Conservation (phyloP, 2,329 filamentous ascomycete species). For the Fusarium sp. region DNA sequence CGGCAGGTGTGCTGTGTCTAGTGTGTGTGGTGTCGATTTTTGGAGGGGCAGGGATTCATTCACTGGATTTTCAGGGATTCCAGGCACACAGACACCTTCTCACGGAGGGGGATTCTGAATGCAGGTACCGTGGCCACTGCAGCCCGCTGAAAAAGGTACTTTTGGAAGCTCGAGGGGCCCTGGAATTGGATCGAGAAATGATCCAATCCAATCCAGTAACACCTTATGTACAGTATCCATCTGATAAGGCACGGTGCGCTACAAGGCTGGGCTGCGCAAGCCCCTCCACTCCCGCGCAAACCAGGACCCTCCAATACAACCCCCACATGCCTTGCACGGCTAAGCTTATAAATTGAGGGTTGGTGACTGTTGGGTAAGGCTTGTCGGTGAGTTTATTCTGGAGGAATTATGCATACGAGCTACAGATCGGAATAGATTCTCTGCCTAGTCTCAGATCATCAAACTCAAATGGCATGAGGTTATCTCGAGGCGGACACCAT, state of each 20-base stretch:
- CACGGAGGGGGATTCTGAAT: conserved; percentile 20
- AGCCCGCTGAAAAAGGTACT: conserved; percentile 19
- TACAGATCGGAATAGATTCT: neutral
- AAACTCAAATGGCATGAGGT: neutral
- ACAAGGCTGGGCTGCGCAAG: conserved; percentile 34
- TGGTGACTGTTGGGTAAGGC: neutral
- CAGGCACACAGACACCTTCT: conserved; percentile 5
- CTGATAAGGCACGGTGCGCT: conserved; percentile 19
- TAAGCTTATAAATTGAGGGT: conserved; percentile 24
- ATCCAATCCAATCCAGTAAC: neutral
- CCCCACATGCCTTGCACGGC: conserved; percentile 23
- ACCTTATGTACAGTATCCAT: conserved; percentile 12
- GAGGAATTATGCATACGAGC: neutral
- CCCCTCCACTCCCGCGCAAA: conserved; percentile 32
- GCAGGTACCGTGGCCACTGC: conserved; percentile 32
- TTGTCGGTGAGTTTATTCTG: neutral
- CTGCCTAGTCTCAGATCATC: neutral
- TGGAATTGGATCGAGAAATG: conserved; percentile 6
- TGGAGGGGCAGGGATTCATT: conserved; percentile 27
- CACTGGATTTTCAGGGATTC: conserved; percentile 27
- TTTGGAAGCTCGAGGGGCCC: neutral
- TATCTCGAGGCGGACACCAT: neutral
- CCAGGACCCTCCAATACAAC: conserved; percentile 25
- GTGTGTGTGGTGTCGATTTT: conserved; percentile 34
- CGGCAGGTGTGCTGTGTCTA: conserved; percentile 10